phyloP scores from a whole-genome alignment of 345 rosid species.

The Excoecaria cochinchinensis region DNA sequence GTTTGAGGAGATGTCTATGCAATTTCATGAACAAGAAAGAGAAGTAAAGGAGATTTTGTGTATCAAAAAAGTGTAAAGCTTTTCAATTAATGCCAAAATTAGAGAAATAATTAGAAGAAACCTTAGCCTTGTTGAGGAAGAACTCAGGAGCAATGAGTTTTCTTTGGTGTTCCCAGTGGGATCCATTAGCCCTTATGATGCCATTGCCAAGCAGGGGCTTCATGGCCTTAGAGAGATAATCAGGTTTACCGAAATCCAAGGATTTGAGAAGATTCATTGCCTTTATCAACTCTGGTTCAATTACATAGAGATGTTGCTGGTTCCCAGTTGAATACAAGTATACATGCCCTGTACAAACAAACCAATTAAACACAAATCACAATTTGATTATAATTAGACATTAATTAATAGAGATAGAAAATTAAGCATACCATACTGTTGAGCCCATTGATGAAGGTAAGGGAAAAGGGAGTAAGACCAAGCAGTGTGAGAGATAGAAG shows the following conservation, averaged over 20 bases:
- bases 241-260: slow-evolving; percentile 30
- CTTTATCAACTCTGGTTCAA: slow-evolving; percentile 18
- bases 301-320: slow-evolving; percentile 22
- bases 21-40: too few species aligned
- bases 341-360: slow-evolving; percentile 16
- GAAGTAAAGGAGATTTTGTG: too few species aligned
- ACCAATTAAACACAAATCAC: too few species aligned
- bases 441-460: slow-evolving; percentile 25
- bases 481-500: neutral
- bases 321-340: slow-evolving; percentile 31
- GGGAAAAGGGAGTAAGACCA: slow-evolving; percentile 26
- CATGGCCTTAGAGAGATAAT: neutral
- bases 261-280: slow-evolving; percentile 29
- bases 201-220: slow-evolving; percentile 36
- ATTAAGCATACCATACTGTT: slow-evolving; percentile 19
- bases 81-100: too few species aligned
- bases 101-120: neutral
- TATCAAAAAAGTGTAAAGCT: too few species aligned
- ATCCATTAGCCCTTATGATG: slow-evolving; percentile 27
- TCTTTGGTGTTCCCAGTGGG: slow-evolving; percentile 31
- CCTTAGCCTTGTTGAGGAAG: slow-evolving; percentile 34
- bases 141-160: slow-evolving; percentile 37
- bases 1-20: too few species aligned
- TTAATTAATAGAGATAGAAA: too few species aligned
- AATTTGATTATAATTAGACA: too few species aligned